Evolutionary conservation across 306 rosid genomes (phyloP).

Genomic region (Echinosophora koreensis): DNA sequence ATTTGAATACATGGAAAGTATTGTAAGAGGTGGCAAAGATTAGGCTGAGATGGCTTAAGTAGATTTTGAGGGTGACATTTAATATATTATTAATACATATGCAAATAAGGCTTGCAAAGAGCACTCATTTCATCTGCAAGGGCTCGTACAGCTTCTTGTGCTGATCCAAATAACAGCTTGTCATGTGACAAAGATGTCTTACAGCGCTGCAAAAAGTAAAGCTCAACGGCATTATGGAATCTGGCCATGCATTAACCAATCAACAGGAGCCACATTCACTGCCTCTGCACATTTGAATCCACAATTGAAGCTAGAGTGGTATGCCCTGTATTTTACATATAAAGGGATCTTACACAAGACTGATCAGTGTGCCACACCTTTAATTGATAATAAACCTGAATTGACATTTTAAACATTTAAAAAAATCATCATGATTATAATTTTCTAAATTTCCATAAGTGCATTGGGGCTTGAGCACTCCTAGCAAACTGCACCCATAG

Average conservation of each 20-base stretch:
- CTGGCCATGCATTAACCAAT: constrained; percentile 96
- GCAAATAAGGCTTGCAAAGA: too few relatives aligned
- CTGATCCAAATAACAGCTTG: constrained; percentile 84
- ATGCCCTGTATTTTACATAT: too few relatives aligned
- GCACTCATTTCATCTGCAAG: too few relatives aligned
- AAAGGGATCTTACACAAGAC: too few relatives aligned
- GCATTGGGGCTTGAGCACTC: background rate
- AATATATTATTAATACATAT: too few relatives aligned
- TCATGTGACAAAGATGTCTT: constrained; percentile 96
- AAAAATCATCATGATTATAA: constrained; percentile 13
- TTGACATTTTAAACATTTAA: background rate
- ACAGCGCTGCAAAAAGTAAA: constrained; percentile 80
- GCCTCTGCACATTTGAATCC: constrained; percentile 99
- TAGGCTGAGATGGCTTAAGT: too few relatives aligned
- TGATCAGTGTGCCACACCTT: constrained; percentile 15
- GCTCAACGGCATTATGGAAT: constrained; percentile 92
- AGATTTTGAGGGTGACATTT: too few relatives aligned
- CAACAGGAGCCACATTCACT: constrained; percentile 97
- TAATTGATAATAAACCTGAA: background rate
- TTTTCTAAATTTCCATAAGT: constrained; percentile 5
- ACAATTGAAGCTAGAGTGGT: constrained; percentile 93
- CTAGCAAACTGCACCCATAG: constrained; percentile 10
- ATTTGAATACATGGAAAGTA: too few relatives aligned
- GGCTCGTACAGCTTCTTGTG: constrained; percentile 74
- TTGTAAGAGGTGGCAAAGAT: too few relatives aligned